A percentile compares a stretch with the other conserved stretches of the same genome.
These are phyloP conservation scores for Gaeumannomyces tritici DNA, from an alignment of 2,329 filamentous ascomycete genomes.

Conservation along the genomic window DNA sequence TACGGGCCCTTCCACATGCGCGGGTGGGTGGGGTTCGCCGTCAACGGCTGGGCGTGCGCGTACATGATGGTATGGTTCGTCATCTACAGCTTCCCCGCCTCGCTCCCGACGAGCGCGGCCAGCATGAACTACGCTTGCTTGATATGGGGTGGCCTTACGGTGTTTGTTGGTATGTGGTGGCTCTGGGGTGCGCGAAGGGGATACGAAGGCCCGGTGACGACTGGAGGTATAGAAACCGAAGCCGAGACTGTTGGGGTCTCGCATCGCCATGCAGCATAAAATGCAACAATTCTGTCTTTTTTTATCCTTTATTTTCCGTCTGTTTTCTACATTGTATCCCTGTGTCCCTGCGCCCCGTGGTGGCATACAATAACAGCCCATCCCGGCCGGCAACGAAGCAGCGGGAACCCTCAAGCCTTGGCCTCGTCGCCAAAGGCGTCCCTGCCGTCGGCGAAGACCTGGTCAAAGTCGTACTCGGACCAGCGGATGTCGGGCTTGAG, in stretches of 20 bases:
- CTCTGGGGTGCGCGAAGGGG: conserved; percentile 8
- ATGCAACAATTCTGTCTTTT: neutral
- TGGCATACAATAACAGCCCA: neutral
- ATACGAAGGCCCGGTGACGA: neutral
- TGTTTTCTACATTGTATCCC: neutral
- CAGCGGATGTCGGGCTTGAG: conserved; percentile 44
- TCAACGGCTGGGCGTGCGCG: conserved; percentile 35
- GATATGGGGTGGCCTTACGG: conserved; percentile 31
- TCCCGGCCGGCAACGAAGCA: too few relatives aligned
- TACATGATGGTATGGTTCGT: conserved; percentile 51
- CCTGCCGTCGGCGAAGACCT: conserved; percentile 14
- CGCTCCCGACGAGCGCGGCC: conserved; percentile 26
- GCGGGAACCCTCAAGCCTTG: neutral
- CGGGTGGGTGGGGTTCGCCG: conserved; percentile 23
- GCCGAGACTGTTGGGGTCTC: neutral
- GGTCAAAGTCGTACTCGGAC: conserved; percentile 42
- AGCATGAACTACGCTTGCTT: conserved; percentile 41
- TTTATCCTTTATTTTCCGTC: neutral
- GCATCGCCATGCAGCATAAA: neutral
- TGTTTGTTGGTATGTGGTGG: conserved; percentile 32
- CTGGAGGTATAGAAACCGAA: neutral
- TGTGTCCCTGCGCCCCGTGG: neutral
- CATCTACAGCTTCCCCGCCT: conserved; percentile 48
- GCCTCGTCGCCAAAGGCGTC: conserved; percentile 9
- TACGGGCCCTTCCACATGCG: conserved; percentile 48